Conservation (phyloP, 2,329 filamentous ascomycete genomes). For the Iodosphaeria phyllophila region DNA sequence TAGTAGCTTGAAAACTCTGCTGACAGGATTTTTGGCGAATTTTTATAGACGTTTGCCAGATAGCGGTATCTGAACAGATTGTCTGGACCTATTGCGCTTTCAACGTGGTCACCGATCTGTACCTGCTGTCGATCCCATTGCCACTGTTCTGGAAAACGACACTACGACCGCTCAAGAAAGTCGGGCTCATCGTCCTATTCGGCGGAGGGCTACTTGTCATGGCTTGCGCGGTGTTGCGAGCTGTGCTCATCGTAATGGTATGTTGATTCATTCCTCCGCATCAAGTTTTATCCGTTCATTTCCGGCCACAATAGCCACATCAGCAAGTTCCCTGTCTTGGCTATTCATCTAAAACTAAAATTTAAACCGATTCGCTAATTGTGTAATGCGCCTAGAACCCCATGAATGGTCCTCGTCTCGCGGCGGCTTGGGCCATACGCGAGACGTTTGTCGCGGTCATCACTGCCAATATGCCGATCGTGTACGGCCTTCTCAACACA, state of each 20-base stretch:
- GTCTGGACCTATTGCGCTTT: constrained; percentile 28
- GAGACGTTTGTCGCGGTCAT: constrained; percentile 25
- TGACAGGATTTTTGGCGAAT: too few relatives aligned
- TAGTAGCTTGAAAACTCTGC: too few relatives aligned
- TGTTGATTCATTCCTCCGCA: too few relatives aligned
- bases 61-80: constrained; percentile 24
- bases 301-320: too few relatives aligned
- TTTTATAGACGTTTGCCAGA: constrained; percentile 24
- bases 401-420: constrained; percentile 19
- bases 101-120: constrained; percentile 37
- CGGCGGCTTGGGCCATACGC: constrained; percentile 22
- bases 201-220: constrained; percentile 21
- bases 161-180: constrained; percentile 17
- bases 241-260: constrained; percentile 17
- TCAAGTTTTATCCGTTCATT: too few relatives aligned
- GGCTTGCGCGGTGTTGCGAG: constrained; percentile 18
- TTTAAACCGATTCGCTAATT: background rate
- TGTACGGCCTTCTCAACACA: too few relatives aligned
- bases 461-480: constrained; percentile 23
- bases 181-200: constrained; percentile 17
- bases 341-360: background rate
- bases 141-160: constrained; percentile 26
- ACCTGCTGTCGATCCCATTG: constrained; percentile 38
- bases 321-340: background rate
- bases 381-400: constrained; percentile 16